Base-by-base conservation (phyloP, 257 asterid genomes). In the Nicotiana tomentosiformis region DNA sequence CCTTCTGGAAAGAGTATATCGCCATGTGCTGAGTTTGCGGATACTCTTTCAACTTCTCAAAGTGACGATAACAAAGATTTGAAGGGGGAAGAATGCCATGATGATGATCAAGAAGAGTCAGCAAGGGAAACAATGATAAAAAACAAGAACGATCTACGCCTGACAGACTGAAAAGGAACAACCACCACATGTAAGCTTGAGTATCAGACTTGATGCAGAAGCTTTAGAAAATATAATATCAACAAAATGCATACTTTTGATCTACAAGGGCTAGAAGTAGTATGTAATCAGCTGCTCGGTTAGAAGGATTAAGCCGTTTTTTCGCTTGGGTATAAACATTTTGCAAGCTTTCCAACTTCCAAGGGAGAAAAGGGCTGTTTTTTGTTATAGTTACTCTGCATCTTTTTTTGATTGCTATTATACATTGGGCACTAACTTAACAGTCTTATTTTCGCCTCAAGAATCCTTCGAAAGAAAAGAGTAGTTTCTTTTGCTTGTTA, bases 1-100 rank as follows among this genome's bases (percentile, higher is more conserved):
- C 79, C 78, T 68, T 74, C 86, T 72, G 60, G 26, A 3, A 83
- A n/a, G 86, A 84, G 32, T 74, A 80, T 78, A 77, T 62, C 30
- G 82, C 57, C 88, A 35, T 37, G 55, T 58, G 35, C 61, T 57
- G 87, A 83, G 77, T 56, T 20, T 17, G 87, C 10, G 4, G 72
- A 66, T 78, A 20, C 39, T 18, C 20, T 29, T 35, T 4, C 39
- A 64, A 60, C 61, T 30, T 51, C 66, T 77, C 37, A 20, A 16
- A 18, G 56, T 46, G 67, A 84, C 4, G 51, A 82, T 29, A 16
- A 65, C 68, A 53, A 57, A 10, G 4, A 67, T 70, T 49, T 26
- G 62, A 49, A 23, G 62, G 39, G 61, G 23, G 26, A 37, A 46
- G 79, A 74, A 74, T 1, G 23, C 9, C 15, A 29, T 49, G 80